Percentiles rank a stretch among this genome's conserved stretches.
phyloP scores from a whole-genome alignment of 2,329 filamentous ascomycete species.

The Aspergillus ruber region DNA sequence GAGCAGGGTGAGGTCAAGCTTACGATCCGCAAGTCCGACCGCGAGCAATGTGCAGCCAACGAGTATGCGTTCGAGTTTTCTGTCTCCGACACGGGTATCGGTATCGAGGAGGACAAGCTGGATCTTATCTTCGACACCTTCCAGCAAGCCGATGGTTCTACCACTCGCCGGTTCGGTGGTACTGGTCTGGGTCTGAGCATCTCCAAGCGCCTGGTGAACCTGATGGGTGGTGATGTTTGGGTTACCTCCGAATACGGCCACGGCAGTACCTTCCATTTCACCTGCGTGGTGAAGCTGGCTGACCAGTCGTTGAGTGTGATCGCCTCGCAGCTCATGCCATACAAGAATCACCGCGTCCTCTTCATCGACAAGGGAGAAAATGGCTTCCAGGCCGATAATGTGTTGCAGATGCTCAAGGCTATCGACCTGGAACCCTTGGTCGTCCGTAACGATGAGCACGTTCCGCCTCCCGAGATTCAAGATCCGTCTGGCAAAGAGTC shows the following conservation, averaged over 20 bases:
- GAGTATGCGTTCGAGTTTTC: constrained; percentile 95
- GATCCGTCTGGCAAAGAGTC: constrained; percentile 43
- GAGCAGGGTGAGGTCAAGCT: constrained; percentile 94
- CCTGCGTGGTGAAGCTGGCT: constrained; percentile 80
- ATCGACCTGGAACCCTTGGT: constrained; percentile 78
- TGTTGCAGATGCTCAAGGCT: constrained; percentile 68
- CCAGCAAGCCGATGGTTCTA: constrained; percentile 95
- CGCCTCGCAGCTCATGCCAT: constrained; percentile 71
- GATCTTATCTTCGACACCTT: constrained; percentile 98
- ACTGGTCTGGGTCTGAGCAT: constrained; percentile 92
- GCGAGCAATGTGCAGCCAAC: constrained; percentile 59
- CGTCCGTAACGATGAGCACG: constrained; percentile 67
- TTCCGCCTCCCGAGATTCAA: constrained; percentile 51
- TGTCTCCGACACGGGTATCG: constrained; percentile 93
- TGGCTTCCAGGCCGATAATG: constrained; percentile 57
- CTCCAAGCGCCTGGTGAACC: constrained; percentile 85
- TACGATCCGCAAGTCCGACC: constrained; percentile 69
- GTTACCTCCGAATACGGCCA: constrained; percentile 87
- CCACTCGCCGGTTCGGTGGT: constrained; percentile 90
- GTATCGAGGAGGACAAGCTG: constrained; percentile 90
- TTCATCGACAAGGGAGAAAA: constrained; percentile 91
- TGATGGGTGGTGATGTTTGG: constrained; percentile 97
- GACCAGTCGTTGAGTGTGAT: constrained; percentile 71
- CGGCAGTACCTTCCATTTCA: constrained; percentile 95
- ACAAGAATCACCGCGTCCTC: constrained; percentile 83